Evolutionary conservation across 441 rosid genomes (phyloP), one percentile per base, ranked within the genome.

Genomic region (Populus trichocarpa): DNA sequence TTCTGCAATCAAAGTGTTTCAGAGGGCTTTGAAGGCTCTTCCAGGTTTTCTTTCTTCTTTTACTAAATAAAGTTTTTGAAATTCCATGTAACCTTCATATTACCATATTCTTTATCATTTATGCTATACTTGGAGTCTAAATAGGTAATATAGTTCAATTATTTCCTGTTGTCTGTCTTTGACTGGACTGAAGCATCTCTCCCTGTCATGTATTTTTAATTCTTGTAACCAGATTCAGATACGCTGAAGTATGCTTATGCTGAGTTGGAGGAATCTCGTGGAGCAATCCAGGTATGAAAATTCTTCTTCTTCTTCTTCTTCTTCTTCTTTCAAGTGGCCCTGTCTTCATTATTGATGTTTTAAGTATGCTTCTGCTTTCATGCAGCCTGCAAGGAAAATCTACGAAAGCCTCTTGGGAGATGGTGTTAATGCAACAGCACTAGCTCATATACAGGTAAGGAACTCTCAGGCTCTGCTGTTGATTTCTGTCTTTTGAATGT

Each of bases 251-350:
- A 91, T 92, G 99, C 98, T 75, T 94, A 89, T 86, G 97, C 97
- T 3, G 98, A 96, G 88, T 82, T 91, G 85, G 98, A 96, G 89
- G 99, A 94, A 89, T 89, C 98, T 80, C 92, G 89, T 72, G 98
- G 98, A 79, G 94, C 97, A 77, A 84, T 91, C 65, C 92, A 84
- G 89, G 98, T 90, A 76, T 69, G 81, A 72, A 25, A 79, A 68
- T 75, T 69, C 76, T 75, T 64, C 3, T 23, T 65, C 7, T 30
- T 16, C 9, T 36, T 28, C 22, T 36, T 50, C 20, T 71, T n/a
- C 59, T 33, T 73, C 32, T 40, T 30, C 28, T 69, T 8, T 35
- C 61, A 16, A 16, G 46, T 73, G 32, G 28, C 25, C 32, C 70
- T 70, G 69, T 30, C 70, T 69, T 79, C 42, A 71, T 78, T 69